Evolutionary conservation across 805 yeast genomes (phyloP).

Genomic region (Millerozyma acaciae): DNA sequence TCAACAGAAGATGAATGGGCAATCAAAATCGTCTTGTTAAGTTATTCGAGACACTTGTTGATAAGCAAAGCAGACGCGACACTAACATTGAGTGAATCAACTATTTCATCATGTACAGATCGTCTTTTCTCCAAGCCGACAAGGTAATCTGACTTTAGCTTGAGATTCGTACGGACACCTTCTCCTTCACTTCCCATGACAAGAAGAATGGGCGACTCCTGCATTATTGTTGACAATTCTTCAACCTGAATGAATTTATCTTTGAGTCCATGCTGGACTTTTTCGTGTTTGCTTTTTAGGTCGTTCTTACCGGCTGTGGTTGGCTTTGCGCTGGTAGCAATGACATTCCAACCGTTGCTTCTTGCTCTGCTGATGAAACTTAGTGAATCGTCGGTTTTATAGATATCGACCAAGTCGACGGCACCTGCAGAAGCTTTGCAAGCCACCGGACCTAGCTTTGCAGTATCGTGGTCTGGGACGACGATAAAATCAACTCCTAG

Average conservation of each 20-base stretch:
- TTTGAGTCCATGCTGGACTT: constrained; percentile 23
- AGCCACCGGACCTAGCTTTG: constrained; percentile 73
- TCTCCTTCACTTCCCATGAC: constrained; percentile 84
- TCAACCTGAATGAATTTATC: constrained; percentile 34
- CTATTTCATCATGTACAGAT: constrained; percentile 25
- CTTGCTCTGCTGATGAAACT: constrained; percentile 55
- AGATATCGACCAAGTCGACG: constrained; percentile 65
- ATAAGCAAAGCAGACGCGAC: constrained; percentile 80
- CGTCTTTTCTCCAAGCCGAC: constrained; percentile 39
- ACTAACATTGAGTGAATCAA: constrained; percentile 85
- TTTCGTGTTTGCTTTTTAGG: constrained; percentile 23
- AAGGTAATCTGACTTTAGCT: constrained; percentile 52
- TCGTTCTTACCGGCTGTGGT: constrained; percentile 16
- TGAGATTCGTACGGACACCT: constrained; percentile 70
- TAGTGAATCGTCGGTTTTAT: constrained; percentile 54
- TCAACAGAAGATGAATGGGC: too few species aligned
- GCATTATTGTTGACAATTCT: constrained; percentile 43
- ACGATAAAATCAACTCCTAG: constrained; percentile 80
- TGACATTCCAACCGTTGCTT: constrained; percentile 64
- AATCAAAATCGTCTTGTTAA: too few species aligned
- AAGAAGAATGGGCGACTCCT: constrained; percentile 56
- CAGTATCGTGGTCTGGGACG: constrained; percentile 64
- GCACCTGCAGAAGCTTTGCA: constrained; percentile 85
- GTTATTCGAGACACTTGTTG: constrained; percentile 8
- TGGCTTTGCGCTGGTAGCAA: constrained; percentile 52